Evolutionary conservation across 345 rosid genomes (phyloP).

Genomic region (Gossypioides kirkii): DNA sequence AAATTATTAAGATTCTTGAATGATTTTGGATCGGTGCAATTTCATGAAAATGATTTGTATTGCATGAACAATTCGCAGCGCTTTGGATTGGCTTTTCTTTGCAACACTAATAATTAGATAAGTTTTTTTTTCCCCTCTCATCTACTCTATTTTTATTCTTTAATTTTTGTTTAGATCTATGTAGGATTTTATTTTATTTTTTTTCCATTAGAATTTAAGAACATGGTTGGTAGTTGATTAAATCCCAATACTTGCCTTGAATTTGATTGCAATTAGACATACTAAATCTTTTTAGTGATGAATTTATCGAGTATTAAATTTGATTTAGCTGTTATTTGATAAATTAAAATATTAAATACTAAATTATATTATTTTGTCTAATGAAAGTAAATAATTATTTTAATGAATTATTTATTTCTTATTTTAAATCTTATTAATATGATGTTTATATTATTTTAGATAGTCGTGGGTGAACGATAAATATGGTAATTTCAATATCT

Average conservation of each 20-base stretch:
- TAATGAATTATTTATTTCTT: too few species aligned
- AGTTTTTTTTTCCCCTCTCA: neutral
- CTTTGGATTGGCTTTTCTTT: neutral
- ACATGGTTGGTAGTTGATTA: neutral
- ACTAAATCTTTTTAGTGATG: neutral
- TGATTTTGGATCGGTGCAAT: neutral
- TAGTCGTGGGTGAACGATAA: too few species aligned
- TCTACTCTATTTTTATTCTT: neutral
- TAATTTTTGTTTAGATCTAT: neutral
- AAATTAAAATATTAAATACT: too few species aligned
- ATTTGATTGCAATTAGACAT: neutral
- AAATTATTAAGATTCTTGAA: too few species aligned
- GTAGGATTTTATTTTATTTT: neutral
- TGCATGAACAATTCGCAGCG: neutral
- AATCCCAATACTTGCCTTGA: neutral
- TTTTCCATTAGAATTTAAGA: neutral
- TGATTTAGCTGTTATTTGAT: neutral
- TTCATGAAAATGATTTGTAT: slow-evolving; percentile 1
- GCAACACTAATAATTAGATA: neutral
- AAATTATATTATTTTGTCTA: too few species aligned
- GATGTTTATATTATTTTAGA: too few species aligned
- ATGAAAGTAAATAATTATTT: too few species aligned
- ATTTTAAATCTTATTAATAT: too few species aligned
- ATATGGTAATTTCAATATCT: too few species aligned
- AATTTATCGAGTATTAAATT: neutral